These are phyloP conservation scores for Suillus plorans DNA, from an alignment of 768 basidiomycete genomes.

Conservation along the genomic window DNA sequence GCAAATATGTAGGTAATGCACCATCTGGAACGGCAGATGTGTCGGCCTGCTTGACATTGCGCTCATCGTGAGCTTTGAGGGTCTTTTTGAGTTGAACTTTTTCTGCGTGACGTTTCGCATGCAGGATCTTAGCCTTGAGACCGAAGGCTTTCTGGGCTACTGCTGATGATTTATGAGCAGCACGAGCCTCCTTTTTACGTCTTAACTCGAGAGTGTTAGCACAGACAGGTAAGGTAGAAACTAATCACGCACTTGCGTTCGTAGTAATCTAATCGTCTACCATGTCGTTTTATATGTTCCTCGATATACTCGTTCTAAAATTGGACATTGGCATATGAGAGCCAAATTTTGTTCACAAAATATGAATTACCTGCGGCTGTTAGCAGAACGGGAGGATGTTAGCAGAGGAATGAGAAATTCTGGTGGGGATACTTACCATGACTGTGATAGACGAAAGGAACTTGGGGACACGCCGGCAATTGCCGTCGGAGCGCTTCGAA, in stretches of 20 bases:
- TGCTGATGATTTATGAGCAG: slow-evolving; percentile 74
- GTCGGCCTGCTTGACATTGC: slow-evolving; percentile 95
- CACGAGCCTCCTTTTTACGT: slow-evolving; percentile 80
- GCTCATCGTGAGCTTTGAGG: slow-evolving; percentile 99
- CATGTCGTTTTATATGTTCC: slow-evolving; percentile 97
- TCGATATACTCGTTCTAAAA: slow-evolving; percentile 97
- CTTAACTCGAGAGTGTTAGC: slow-evolving; percentile 34
- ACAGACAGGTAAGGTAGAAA: neutral
- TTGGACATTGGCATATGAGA: slow-evolving; percentile 8
- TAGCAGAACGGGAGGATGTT: slow-evolving; percentile 9
- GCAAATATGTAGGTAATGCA: slow-evolving; percentile 91
- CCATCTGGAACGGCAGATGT: slow-evolving; percentile 80
- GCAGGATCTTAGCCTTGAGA: slow-evolving; percentile 96
- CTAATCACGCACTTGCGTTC: slow-evolving; percentile 77
- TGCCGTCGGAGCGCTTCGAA: slow-evolving; percentile 17
- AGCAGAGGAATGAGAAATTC: slow-evolving; percentile 2
- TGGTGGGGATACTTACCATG: slow-evolving; percentile 26
- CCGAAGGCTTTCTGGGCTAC: slow-evolving; percentile 93
- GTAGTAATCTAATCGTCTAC: slow-evolving; percentile 92
- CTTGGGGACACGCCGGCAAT: slow-evolving; percentile 20
- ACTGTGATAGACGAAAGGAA: slow-evolving; percentile 10
- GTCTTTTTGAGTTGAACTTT: slow-evolving; percentile 99
- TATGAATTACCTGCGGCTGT: slow-evolving; percentile 63
- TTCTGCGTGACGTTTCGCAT: slow-evolving; percentile 93
- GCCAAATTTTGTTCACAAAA: neutral